phyloP scores from a whole-genome alignment of 768 basidiomycete genomes.

The Suillus variegatus region DNA sequence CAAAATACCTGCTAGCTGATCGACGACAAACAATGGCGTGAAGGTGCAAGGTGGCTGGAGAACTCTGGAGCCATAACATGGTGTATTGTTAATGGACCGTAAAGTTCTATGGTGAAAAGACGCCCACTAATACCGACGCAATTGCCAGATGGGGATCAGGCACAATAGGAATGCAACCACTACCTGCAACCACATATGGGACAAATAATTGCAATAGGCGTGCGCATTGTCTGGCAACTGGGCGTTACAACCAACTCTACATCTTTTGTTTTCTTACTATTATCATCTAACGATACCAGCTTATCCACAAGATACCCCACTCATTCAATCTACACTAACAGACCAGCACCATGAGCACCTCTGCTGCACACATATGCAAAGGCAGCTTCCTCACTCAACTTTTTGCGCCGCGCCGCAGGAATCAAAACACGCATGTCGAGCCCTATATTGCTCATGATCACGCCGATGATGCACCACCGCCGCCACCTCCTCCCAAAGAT shows the following conservation, averaged over 20 bases:
- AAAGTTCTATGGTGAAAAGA: background rate
- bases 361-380: slow-evolving; percentile 9
- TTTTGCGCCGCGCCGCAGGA: slow-evolving; percentile 14
- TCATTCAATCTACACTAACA: slow-evolving; percentile 13
- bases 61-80: background rate
- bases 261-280: slow-evolving; percentile 11
- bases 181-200: background rate
- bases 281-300: slow-evolving; percentile 9
- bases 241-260: slow-evolving; percentile 8
- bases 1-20: slow-evolving; percentile 6
- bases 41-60: background rate
- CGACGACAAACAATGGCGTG: background rate
- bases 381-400: slow-evolving; percentile 18
- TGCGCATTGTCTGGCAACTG: slow-evolving; percentile 10
- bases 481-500: slow-evolving; percentile 28
- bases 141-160: slow-evolving; percentile 11
- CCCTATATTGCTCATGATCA: slow-evolving; percentile 14
- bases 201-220: slow-evolving; percentile 5
- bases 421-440: background rate
- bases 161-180: slow-evolving; percentile 12
- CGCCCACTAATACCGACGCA: background rate
- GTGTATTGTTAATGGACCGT: background rate
- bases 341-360: background rate
- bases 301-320: slow-evolving; percentile 5
- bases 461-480: slow-evolving; percentile 13